Evolutionary conservation across 2,329 filamentous ascomycete species (phyloP).

Genomic region (Penicillium psychrosexuale): DNA sequence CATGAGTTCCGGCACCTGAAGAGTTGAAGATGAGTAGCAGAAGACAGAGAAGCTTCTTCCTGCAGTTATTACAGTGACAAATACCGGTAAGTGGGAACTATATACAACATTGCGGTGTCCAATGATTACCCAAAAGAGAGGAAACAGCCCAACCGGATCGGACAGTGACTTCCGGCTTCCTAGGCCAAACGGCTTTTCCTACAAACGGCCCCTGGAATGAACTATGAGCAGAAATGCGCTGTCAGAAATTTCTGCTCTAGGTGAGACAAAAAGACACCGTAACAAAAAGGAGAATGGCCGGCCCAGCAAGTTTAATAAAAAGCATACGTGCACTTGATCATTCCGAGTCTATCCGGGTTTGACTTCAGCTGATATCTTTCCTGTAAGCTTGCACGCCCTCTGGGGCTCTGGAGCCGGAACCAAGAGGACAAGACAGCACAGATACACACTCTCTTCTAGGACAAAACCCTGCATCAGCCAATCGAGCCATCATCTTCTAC

Average conservation of each 20-base stretch:
- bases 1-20: constrained; percentile 5
- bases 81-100: constrained; percentile 7
- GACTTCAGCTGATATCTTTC: constrained; percentile 2
- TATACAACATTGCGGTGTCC: constrained; percentile 5
- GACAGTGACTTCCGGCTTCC: constrained; percentile 14
- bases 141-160: constrained; percentile 8
- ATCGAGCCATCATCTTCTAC: constrained; percentile 7
- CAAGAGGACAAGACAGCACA: constrained; percentile 2
- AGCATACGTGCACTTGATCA: constrained; percentile 2
- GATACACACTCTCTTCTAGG: constrained; percentile 1
- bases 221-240: constrained; percentile 2
- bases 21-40: constrained; percentile 13
- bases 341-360: too few species aligned
- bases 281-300: constrained; percentile 2
- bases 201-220: constrained; percentile 16
- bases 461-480: constrained; percentile 13
- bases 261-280: background rate
- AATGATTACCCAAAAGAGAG: constrained; percentile 1
- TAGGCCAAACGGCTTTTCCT: constrained; percentile 17
- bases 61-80: constrained; percentile 1
- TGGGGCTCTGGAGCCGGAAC: background rate
- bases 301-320: background rate
- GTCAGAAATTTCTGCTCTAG: background rate
- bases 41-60: constrained; percentile 19
- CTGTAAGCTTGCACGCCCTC: constrained; percentile 6